Evolutionary conservation across 169 alveolate species (phyloP), one percentile per base, ranked within the genome.

Genomic region (Plasmodium malariae): DNA sequence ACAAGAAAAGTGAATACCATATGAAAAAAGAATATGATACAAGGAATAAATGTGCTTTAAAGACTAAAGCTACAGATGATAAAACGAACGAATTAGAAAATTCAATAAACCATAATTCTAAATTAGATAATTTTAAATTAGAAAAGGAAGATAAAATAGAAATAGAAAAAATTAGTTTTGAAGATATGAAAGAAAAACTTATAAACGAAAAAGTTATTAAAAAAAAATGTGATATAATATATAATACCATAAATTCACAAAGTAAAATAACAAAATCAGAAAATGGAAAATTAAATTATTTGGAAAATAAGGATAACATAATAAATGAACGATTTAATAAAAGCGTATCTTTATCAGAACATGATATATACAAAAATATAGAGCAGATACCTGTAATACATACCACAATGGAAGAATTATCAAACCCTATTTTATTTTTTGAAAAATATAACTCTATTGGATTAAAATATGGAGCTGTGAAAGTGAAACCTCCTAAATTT

Each of bases 381-480:
- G 72, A 74, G 32, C 88, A 88, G 55, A 92, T 94, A 54, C 96
- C 96, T 1, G 91, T 92, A 12, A 67, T 94, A 21, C 51, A 89
- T 17, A 93, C 97, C 30, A 94, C 97, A 43, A 87, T 57, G 45
- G 96, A 94, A 28, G 96, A 93, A 76, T 94, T 94, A 36, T 24
- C 60, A 28, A 70, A 94, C 40, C 96, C 96, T 30, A 62, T 94
- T 14, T 63, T 65, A 26, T 54, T 94, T 40, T 93, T 93, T 94
- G 85, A 71, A 62, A 93, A 83, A 57, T 89, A 87, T 74, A 43
- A 67, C 37, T 76, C 60, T 4, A 59, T 67, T 73, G 97, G 97
- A 17, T 78, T 90, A 54, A 90, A 93, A 65, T 95, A 72, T 54
- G 97, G 97, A 24, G 97, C 96, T 0, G 86, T 95, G 49, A 95